A percentile compares a stretch with the other conserved stretches of the same genome.
Evolutionary conservation across 495 filamentous ascomycete species (phyloP).

Genomic region (Penicillium mononematosum): DNA sequence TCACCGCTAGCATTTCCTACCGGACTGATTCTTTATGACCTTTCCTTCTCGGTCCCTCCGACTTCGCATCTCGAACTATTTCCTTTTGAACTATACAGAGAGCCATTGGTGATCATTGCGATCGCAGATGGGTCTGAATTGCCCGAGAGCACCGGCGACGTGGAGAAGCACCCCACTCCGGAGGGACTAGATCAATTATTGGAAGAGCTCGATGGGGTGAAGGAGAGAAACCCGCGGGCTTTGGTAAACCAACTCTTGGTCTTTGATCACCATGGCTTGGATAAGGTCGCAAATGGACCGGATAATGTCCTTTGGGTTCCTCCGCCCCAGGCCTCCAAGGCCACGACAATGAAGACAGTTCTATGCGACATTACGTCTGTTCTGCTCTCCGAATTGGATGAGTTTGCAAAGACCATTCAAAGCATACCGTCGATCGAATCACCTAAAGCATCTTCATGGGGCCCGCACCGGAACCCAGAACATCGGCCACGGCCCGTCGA

Average conservation of each 20-base stretch:
- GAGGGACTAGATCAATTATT: conserved; percentile 61
- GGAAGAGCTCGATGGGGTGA: conserved; percentile 55
- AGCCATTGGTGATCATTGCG: conserved; percentile 76
- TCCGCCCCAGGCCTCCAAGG: conserved; percentile 63
- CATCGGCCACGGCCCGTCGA: conserved; percentile 47
- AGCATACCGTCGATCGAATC: conserved; percentile 77
- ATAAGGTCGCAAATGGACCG: conserved; percentile 43
- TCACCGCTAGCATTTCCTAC: conserved; percentile 88
- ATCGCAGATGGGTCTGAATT: conserved; percentile 71
- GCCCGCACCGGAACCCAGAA: conserved; percentile 46
- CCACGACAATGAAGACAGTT: conserved; percentile 91
- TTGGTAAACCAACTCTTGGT: conserved; percentile 76
- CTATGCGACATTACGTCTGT: conserved; percentile 88
- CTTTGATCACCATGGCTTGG: conserved; percentile 62
- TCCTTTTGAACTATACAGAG: conserved; percentile 81
- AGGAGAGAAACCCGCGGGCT: conserved; percentile 68
- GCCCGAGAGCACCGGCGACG: conserved; percentile 33
- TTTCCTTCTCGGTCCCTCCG: conserved; percentile 74
- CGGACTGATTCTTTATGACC: conserved; percentile 86
- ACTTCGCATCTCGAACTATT: conserved; percentile 73
- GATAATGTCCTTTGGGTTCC: conserved; percentile 67
- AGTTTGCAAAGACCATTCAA: conserved; percentile 81
- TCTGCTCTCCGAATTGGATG: conserved; percentile 82
- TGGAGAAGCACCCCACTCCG: conserved; percentile 32
- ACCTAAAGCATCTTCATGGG: conserved; percentile 54